A percentile compares a stretch with the other conserved stretches of the same genome.
Evolutionary conservation across 106 monocot species (phyloP).

Genomic region (Gastrodia elata): DNA sequence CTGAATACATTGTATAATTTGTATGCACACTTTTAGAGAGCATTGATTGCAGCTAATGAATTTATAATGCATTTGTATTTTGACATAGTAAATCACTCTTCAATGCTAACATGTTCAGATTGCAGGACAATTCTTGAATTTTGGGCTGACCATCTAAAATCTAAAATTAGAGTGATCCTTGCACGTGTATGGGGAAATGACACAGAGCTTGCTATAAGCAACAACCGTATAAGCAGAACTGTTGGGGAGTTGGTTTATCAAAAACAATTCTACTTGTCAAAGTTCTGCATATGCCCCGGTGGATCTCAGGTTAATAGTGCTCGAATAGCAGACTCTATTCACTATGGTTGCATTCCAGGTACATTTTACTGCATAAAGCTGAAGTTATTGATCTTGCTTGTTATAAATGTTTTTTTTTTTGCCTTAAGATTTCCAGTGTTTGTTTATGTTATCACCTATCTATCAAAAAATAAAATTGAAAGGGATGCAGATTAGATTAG

Average conservation of each 20-base stretch:
- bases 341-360: conserved; percentile 93
- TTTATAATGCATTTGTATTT: too few relatives aligned
- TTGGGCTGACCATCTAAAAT: conserved; percentile 93
- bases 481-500: too few relatives aligned
- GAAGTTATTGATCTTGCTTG: neutral
- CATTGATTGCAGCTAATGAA: too few relatives aligned
- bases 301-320: conserved; percentile 97
- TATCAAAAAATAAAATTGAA: too few relatives aligned
- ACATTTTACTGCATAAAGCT: conserved; percentile 3
- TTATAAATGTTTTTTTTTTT: neutral
- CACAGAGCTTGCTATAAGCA: conserved; percentile 89
- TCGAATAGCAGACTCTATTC: conserved; percentile 83
- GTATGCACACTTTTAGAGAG: too few relatives aligned
- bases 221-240: conserved; percentile 82
- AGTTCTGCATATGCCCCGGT: conserved; percentile 96
- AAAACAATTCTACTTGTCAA: conserved; percentile 68
- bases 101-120: too few relatives aligned
- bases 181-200: conserved; percentile 93
- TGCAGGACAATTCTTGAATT: conserved; percentile 85
- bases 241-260: conserved; percentile 82
- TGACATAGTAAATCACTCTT: too few relatives aligned
- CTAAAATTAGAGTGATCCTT: conserved; percentile 89
- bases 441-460: too few relatives aligned
- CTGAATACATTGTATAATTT: too few relatives aligned
- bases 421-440: too few relatives aligned